Percentiles rank a stretch among this genome's conserved stretches.
phyloP scores from a whole-genome alignment of 2,329 filamentous ascomycete genomes.

The Berkeleyomyces basicola region DNA sequence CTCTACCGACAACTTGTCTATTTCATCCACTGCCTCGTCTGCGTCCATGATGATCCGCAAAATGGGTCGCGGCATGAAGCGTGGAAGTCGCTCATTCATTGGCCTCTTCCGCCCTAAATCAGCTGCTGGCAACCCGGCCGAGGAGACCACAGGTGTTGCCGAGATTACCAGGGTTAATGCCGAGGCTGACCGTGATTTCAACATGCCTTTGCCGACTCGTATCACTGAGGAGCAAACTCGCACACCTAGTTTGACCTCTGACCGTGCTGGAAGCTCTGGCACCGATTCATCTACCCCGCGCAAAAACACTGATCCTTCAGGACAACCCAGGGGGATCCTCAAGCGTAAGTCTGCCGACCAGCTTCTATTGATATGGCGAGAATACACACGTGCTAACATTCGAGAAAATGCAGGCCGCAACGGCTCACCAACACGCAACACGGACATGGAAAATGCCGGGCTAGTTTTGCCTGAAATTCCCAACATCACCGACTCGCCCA shows the following conservation, averaged over 20 bases:
- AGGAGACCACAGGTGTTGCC: slow-evolving; percentile 37
- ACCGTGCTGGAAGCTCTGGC: slow-evolving; percentile 38
- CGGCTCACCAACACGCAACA: slow-evolving; percentile 4
- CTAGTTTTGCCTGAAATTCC: slow-evolving; percentile 40
- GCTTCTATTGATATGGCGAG: slow-evolving; percentile 12
- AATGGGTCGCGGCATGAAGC: slow-evolving; percentile 98
- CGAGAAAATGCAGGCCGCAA: neutral
- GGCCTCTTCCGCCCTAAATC: slow-evolving; percentile 93
- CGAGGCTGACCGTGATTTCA: slow-evolving; percentile 74
- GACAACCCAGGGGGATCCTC: slow-evolving; percentile 68
- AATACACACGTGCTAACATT: slow-evolving; percentile 17
- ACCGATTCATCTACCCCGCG: slow-evolving; percentile 48
- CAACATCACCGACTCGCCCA: slow-evolving; percentile 57
- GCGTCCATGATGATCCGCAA: slow-evolving; percentile 91
- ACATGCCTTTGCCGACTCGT: slow-evolving; percentile 21
- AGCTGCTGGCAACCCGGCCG: slow-evolving; percentile 59
- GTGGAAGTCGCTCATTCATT: slow-evolving; percentile 74
- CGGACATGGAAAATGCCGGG: slow-evolving; percentile 3
- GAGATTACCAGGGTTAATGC: slow-evolving; percentile 90
- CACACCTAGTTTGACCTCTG: slow-evolving; percentile 44
- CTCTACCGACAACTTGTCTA: slow-evolving; percentile 88
- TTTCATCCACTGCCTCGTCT: slow-evolving; percentile 77
- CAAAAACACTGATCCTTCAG: slow-evolving; percentile 44
- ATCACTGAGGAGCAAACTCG: slow-evolving; percentile 45
- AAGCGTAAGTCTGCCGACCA: slow-evolving; percentile 45